A percentile compares a stretch with the other conserved stretches of the same genome.
Conservation (phyloP, 306 rosid genomes). For the Quercus glauca region DNA sequence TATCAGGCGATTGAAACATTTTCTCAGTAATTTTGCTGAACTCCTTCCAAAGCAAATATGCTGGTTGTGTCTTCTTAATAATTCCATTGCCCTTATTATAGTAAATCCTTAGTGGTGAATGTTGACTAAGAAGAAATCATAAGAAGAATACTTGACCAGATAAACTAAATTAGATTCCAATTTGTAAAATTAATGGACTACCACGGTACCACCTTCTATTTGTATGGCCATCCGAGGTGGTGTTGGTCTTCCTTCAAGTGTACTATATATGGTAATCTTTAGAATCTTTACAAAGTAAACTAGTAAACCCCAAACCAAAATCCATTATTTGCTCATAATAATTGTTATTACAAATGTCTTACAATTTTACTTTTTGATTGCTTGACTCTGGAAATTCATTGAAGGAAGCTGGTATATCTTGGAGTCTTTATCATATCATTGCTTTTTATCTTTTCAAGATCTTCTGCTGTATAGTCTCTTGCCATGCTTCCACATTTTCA, state of each 20-base stretch:
- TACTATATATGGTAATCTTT: background rate
- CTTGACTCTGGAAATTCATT: constrained; percentile 59
- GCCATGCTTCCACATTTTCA: too few species aligned
- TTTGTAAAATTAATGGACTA: background rate
- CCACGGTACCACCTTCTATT: too few species aligned
- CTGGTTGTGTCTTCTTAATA: background rate
- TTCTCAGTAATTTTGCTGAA: background rate
- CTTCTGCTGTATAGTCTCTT: too few species aligned
- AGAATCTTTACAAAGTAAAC: background rate
- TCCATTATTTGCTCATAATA: background rate
- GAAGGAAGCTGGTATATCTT: constrained; percentile 74
- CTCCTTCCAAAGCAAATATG: background rate
- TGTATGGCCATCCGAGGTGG: too few species aligned
- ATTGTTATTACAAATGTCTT: background rate
- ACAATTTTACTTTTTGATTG: background rate
- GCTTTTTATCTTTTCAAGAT: too few species aligned
- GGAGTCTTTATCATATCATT: constrained; percentile 45
- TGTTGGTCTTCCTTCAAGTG: background rate
- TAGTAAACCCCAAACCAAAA: background rate
- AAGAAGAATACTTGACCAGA: background rate
- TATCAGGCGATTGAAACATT: background rate
- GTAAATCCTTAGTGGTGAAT: background rate
- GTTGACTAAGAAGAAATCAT: background rate
- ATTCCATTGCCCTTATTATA: background rate
- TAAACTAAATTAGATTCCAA: background rate